Percentiles rank a stretch among this genome's conserved stretches.
Evolutionary conservation across 495 filamentous ascomycete genomes (phyloP).

Genomic region (Cairneyella variabilis): DNA sequence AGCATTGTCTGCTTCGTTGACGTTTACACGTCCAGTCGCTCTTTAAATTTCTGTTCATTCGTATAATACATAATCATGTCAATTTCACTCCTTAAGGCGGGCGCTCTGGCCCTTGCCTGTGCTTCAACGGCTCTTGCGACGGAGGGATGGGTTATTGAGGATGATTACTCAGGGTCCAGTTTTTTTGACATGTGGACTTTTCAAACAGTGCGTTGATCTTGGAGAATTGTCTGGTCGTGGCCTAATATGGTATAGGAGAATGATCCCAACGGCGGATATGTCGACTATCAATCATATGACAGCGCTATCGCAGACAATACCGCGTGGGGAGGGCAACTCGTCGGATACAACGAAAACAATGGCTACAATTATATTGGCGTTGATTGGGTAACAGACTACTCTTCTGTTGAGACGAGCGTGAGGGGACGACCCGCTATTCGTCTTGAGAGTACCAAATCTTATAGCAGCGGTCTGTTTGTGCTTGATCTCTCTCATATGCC

Average conservation of each 20-base stretch:
- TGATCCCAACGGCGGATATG: constrained; percentile 57
- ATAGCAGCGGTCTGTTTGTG: constrained; percentile 64
- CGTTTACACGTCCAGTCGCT: constrained; percentile 22
- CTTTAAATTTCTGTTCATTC: constrained; percentile 7
- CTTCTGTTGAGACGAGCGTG: constrained; percentile 33
- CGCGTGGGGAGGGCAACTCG: constrained; percentile 50
- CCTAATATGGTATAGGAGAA: constrained; percentile 24
- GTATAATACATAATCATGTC: constrained; percentile 12
- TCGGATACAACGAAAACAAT: constrained; percentile 44
- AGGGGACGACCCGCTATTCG: constrained; percentile 64
- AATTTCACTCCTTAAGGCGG: constrained; percentile 11
- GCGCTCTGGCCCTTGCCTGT: constrained; percentile 21
- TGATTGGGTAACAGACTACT: constrained; percentile 28
- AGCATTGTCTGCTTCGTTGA: constrained; percentile 4
- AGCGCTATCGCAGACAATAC: constrained; percentile 39
- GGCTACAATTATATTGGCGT: constrained; percentile 48
- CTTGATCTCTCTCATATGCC: constrained; percentile 75
- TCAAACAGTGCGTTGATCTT: constrained; percentile 29
- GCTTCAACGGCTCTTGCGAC: constrained; percentile 9
- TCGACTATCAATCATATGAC: constrained; percentile 50
- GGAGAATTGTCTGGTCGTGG: neutral
- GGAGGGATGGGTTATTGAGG: constrained; percentile 22
- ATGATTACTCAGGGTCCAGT: constrained; percentile 32
- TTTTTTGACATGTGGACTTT: constrained; percentile 56
- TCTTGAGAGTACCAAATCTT: constrained; percentile 61